A percentile compares a stretch with the other conserved stretches of the same genome.
Evolutionary conservation across 805 yeast genomes (phyloP).

Genomic region (Kluyveromyces aestuarii): DNA sequence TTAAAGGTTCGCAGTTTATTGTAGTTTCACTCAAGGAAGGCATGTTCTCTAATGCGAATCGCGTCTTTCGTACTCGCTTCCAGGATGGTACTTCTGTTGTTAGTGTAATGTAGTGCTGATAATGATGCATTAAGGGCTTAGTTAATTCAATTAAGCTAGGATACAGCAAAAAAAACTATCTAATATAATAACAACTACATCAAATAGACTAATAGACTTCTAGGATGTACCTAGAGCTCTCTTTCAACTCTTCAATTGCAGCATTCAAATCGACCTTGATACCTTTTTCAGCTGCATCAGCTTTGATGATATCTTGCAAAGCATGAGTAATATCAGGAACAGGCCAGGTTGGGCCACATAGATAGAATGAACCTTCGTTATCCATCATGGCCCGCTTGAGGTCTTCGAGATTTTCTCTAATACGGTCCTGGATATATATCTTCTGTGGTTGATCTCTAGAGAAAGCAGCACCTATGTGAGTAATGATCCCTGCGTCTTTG

Average conservation of each 20-base stretch:
- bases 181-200: background rate
- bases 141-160: background rate
- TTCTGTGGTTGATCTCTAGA: conserved; percentile 95
- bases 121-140: too few relatives aligned
- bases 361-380: conserved; percentile 81
- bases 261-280: conserved; percentile 60
- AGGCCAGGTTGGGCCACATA: conserved; percentile 99
- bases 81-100: conserved; percentile 96
- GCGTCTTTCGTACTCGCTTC: conserved; percentile 86
- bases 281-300: conserved; percentile 64
- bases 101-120: conserved; percentile 42
- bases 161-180: background rate
- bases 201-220: conserved; percentile 63
- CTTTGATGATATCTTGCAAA: conserved; percentile 65
- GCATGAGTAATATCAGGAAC: conserved; percentile 94
- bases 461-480: conserved; percentile 96
- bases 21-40: conserved; percentile 97
- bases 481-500: conserved; percentile 81
- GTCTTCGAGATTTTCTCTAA: conserved; percentile 63
- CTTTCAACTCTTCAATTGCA: conserved; percentile 89
- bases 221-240: conserved; percentile 79
- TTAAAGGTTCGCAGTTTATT: conserved; percentile 92
- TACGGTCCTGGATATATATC: conserved; percentile 90
- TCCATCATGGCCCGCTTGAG: conserved; percentile 71
- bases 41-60: conserved; percentile 94